Base-by-base conservation (phyloP, 257 asterid species). In the Mentha longifolia region DNA sequence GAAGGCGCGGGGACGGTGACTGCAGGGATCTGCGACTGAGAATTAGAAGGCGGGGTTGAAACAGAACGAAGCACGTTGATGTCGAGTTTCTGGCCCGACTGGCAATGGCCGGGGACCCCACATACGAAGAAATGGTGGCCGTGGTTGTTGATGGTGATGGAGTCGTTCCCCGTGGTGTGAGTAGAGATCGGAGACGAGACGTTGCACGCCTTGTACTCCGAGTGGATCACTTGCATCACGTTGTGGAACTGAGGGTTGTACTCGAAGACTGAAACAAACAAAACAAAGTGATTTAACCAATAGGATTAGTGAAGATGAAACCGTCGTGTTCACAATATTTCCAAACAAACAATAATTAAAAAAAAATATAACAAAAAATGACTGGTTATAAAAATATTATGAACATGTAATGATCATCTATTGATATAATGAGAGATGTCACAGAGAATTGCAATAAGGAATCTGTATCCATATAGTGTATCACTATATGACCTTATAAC, bases 121-220 rank as follows among this genome's bases (percentile, higher is more conserved):
- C 97, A 91, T 28, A 91, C 65, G 76, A 89, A 91, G 76, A 85
- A 86, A 75, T 89, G 96, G 82, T 92, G 98, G 16, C 96, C 95
- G 17, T 73, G 79, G 20, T 78, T 78, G 33, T 68, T 54, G 72
- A 88, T 82, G 65, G 85, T 77, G 64, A 92, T 85, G 63, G 96
- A 77, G 83, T 89, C 98, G 56, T 92, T 92, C 50, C 98, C 96
- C 0, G 94, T 86, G 0, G 95, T 92, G 70, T 81, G 87, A 46
- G 96, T 89, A 0, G 94, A 66, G 59, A 89, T 92, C 0, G 98
- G 96, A 15, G 89, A 74, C 13, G 96, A 84, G 0, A 81, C 92
- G 43, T 88, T 89, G 86, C 96, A 92, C 15, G 89, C 59, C 68
- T 70, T 64, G 86, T 80, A 92, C 55, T 76, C 83, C 2, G 83